Evolutionary conservation across 208 protist species (phyloP).

Genomic region (Trypanosomatidae sp.): DNA sequence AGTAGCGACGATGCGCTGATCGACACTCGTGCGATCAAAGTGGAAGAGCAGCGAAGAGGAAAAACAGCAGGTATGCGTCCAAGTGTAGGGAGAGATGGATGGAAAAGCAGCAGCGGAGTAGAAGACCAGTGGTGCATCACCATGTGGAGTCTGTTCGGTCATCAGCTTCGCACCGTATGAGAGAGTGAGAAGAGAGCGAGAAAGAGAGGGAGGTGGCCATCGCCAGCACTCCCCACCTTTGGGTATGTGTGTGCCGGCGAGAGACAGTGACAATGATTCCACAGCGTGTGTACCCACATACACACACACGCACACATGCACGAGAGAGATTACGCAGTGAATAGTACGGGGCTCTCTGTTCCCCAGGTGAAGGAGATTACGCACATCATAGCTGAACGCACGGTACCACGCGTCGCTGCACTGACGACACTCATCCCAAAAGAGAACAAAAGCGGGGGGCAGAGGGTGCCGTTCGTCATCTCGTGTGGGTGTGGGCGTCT

Average conservation of each 20-base stretch:
- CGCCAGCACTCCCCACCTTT: background rate
- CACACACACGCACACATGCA: background rate
- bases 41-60: background rate
- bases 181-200: background rate
- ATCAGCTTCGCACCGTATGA: background rate
- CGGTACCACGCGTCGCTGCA: no score
- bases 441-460: background rate
- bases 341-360: background rate
- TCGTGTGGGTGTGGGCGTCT: background rate
- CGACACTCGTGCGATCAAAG: background rate
- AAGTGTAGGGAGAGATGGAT: background rate
- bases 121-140: background rate
- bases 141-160: background rate
- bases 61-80: background rate
- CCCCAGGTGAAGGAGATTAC: background rate
- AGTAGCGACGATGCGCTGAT: background rate
- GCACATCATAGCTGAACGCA: background rate
- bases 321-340: background rate
- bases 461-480: background rate
- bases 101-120: background rate
- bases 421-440: no score
- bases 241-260: background rate
- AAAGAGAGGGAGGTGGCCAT: background rate
- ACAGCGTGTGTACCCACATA: no score
- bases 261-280: background rate